Base-by-base conservation (phyloP, 352 stramenopile species). In the Pythium angustatum region DNA sequence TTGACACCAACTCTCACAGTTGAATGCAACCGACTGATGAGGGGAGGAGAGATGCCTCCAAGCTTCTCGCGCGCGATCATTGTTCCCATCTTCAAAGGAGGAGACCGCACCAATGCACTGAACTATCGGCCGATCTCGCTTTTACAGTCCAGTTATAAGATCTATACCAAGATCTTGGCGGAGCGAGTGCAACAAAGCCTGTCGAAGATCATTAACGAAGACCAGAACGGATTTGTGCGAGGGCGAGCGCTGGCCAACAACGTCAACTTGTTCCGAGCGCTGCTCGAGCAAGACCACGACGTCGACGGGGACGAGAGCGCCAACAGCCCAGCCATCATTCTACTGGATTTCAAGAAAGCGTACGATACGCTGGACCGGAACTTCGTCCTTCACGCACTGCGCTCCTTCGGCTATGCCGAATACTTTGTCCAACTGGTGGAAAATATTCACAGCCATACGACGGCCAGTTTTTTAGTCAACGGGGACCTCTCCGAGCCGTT, bases 101-200 rank as follows among this genome's bases (percentile, higher is more conserved):
- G 64, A 2, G 68, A 75, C 49, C 60, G 17, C 0, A 27, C 31
- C 0, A 28, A 58, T n/a, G 28, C 49, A 4, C 30, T 62, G 19
- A 67, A 72, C 31, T 76, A 76, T 28, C 19, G 69, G 0, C 64
- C 69, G 4, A 76, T 69, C 22, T 60, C 61, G n/a, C 27, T 76
- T 0, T 31, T 76, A 8, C 31, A 48, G 8, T 58, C 64, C 0
- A 36, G 33, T 21, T 72, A 72, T 56, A 76, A 76, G 47, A 51
- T 76, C 34, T 53, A 65, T 22, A 58, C 69, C 15, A 49, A 31
- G 27, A 54, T 76, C 0, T 24, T 76, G 0, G 64, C 59, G 0
- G 5, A 10, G 1, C 31, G 64, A 0, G 12, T 70, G 0, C 69
- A 76, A 44, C 1, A 2, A 0, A 27, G 45, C 21, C 36, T 68